A percentile compares a stretch with the other conserved stretches of the same genome.
Conservation (phyloP, 78 protist genomes). For the Dictyostelium capitatum region DNA sequence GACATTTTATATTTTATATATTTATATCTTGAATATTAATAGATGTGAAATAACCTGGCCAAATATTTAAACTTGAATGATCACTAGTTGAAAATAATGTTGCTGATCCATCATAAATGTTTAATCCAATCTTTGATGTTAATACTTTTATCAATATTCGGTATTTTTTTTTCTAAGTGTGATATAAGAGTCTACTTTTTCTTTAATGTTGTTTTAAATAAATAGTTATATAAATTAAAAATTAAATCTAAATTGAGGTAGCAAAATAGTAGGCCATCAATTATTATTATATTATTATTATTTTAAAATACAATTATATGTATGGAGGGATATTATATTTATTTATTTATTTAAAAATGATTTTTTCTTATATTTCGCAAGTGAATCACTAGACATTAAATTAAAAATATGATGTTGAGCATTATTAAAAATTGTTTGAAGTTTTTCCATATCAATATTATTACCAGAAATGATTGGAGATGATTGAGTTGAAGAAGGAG, state of each 20-base stretch:
- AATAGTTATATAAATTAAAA: too few species aligned
- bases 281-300: too few species aligned
- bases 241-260: too few species aligned
- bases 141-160: too few species aligned
- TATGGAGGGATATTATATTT: too few species aligned
- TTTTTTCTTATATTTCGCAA: conserved; percentile 71
- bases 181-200: too few species aligned
- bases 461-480: conserved; percentile 6
- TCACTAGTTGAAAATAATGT: conserved; percentile 18
- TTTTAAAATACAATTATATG: too few species aligned
- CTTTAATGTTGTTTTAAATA: too few species aligned
- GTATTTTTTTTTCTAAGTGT: too few species aligned
- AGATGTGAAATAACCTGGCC: conserved; percentile 52
- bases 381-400: conserved; percentile 71
- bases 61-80: conserved; percentile 22
- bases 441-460: conserved; percentile 32
- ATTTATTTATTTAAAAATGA: conserved; percentile 38
- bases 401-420: conserved; percentile 75
- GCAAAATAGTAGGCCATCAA: too few species aligned
- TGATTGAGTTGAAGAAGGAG: conserved; percentile 14
- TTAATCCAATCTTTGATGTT: not conserved
- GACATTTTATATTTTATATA: too few species aligned
- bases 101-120: not conserved
- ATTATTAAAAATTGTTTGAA: conserved; percentile 47
- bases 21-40: too few species aligned